phyloP scores from a whole-genome alignment of 352 stramenopile genomes.

The Stramenopiles sp. region DNA sequence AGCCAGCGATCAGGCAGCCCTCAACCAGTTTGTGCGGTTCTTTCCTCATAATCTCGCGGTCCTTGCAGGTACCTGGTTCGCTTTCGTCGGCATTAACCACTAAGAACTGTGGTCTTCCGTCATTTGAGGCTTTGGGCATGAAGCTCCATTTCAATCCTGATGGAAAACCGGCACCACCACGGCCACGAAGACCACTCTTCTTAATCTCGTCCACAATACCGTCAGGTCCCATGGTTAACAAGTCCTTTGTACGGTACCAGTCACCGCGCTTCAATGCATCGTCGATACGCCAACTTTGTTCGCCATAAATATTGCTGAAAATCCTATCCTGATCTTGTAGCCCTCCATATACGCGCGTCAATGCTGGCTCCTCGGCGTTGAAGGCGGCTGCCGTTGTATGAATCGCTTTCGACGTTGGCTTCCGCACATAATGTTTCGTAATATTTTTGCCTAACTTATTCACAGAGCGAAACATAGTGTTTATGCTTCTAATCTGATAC shows the following conservation, averaged over 20 bases:
- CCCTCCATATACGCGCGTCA: slow-evolving; percentile 63
- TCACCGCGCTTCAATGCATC: slow-evolving; percentile 71
- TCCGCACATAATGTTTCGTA: too few species aligned
- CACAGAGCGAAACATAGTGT: too few species aligned
- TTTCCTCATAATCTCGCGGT: slow-evolving; percentile 99
- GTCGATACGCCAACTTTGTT: slow-evolving; percentile 66
- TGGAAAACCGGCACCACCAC: slow-evolving; percentile 92
- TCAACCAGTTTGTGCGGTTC: slow-evolving; percentile 98
- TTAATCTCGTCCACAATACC: slow-evolving; percentile 99
- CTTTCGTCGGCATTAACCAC: slow-evolving; percentile 98
- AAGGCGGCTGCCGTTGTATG: slow-evolving; percentile 10
- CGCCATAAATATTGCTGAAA: slow-evolving; percentile 98
- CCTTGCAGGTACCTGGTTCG: slow-evolving; percentile 97
- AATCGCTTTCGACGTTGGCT: too few species aligned
- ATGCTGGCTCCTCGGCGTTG: slow-evolving; percentile 20
- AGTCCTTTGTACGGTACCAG: slow-evolving; percentile 87
- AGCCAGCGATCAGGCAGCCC: slow-evolving; percentile 87
- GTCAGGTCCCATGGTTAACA: slow-evolving; percentile 94
- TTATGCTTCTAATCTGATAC: too few species aligned
- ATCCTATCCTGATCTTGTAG: slow-evolving; percentile 97
- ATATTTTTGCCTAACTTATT: too few species aligned
- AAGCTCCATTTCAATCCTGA: slow-evolving; percentile 99
- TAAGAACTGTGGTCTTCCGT: slow-evolving; percentile 95
- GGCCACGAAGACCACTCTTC: slow-evolving; percentile 86
- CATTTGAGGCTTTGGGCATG: slow-evolving; percentile 92